Percentiles rank a stretch among this genome's conserved stretches.
Conservation (phyloP, 2,329 filamentous ascomycete species). For the Neocatenulostroma microsporum region DNA sequence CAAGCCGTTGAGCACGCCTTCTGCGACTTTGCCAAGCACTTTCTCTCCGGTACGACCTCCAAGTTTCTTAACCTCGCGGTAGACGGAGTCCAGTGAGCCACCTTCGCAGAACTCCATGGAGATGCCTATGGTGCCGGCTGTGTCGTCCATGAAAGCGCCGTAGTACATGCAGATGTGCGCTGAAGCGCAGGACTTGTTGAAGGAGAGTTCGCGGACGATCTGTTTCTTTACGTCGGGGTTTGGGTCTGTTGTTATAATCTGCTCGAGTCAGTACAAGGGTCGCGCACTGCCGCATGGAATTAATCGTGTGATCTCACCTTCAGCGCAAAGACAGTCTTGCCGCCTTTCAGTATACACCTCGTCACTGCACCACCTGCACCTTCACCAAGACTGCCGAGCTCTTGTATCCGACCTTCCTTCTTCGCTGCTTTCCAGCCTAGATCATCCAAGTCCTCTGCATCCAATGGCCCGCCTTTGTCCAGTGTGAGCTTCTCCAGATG, state of each 20-base stretch:
- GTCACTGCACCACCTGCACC: conserved; percentile 95
- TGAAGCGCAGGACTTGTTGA: conserved; percentile 95
- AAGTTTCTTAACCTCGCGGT: conserved; percentile 92
- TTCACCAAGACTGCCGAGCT: conserved; percentile 84
- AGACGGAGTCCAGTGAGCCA: conserved; percentile 90
- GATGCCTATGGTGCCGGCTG: conserved; percentile 95
- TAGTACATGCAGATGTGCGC: conserved; percentile 97
- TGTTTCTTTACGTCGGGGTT: conserved; percentile 98
- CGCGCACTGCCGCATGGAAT: not conserved
- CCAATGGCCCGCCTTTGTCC: conserved; percentile 73
- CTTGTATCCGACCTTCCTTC: conserved; percentile 75
- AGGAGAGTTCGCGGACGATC: conserved; percentile 89
- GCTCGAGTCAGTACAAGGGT: conserved; percentile 4
- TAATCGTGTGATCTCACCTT: conserved; percentile 58
- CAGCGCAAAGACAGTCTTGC: conserved; percentile 89
- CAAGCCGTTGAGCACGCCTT: conserved; percentile 85
- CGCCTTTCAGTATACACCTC: conserved; percentile 76
- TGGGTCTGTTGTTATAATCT: conserved; percentile 97
- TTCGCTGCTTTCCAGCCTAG: conserved; percentile 93
- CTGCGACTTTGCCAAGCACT: conserved; percentile 91
- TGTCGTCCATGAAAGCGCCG: conserved; percentile 89
- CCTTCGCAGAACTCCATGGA: conserved; percentile 99
- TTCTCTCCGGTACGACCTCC: conserved; percentile 94
- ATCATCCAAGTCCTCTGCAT: conserved; percentile 92
- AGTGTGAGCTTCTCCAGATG: conserved; percentile 72